A percentile compares a stretch with the other conserved stretches of the same genome.
phyloP scores from a whole-genome alignment of 805 yeast species.

The Pichia paraexigua region DNA sequence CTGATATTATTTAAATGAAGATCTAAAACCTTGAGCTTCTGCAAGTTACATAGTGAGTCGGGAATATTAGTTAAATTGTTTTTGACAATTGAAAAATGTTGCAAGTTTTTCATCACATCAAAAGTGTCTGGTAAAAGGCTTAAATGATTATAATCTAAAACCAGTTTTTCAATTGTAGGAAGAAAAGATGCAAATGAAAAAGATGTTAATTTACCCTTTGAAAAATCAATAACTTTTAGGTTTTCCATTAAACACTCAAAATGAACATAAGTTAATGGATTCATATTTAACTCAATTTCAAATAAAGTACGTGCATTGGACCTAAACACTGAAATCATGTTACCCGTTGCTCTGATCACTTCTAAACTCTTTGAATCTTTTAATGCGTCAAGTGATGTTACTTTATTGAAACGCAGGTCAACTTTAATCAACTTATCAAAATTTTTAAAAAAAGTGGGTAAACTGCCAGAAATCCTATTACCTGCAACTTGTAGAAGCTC shows the following conservation, averaged over 20 bases:
- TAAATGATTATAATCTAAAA: constrained; percentile 74
- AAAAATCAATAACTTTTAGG: constrained; percentile 65
- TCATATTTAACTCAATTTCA: constrained; percentile 66
- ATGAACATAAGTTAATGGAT: constrained; percentile 69
- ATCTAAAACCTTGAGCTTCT: constrained; percentile 59
- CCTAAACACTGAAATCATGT: constrained; percentile 62
- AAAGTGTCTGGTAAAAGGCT: constrained; percentile 68
- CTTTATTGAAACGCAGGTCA: constrained; percentile 68
- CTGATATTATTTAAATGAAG: constrained; percentile 80
- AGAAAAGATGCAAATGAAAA: constrained; percentile 60
- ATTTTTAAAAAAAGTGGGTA: constrained; percentile 46
- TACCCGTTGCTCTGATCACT: constrained; percentile 66
- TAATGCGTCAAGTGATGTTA: constrained; percentile 46
- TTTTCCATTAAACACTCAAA: constrained; percentile 46
- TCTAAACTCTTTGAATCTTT: constrained; percentile 55
- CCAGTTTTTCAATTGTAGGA: constrained; percentile 62
- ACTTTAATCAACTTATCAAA: constrained; percentile 56
- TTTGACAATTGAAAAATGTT: constrained; percentile 59
- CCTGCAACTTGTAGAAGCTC: constrained; percentile 69
- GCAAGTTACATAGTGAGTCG: constrained; percentile 48
- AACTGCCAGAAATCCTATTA: constrained; percentile 46
- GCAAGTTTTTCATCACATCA: constrained; percentile 48
- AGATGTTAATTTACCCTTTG: constrained; percentile 75
- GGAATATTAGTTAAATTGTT: constrained; percentile 75
- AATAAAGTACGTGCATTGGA: constrained; percentile 56